Base-by-base conservation (phyloP, 2,329 filamentous ascomycete species). In the Colletotrichum ledebouriae region DNA sequence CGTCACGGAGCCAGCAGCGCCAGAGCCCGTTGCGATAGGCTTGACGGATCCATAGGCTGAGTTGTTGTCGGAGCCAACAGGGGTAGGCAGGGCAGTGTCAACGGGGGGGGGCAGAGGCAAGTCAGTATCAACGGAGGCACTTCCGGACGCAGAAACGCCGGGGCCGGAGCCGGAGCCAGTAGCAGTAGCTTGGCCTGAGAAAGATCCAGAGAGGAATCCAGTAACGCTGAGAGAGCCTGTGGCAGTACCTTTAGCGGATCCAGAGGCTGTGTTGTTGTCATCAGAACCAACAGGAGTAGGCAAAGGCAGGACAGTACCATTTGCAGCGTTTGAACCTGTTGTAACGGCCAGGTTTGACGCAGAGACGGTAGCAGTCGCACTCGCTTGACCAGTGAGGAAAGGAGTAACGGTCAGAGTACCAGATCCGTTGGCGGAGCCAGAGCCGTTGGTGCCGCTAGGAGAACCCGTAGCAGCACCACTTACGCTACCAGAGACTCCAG, bases 381-480 rank as follows among this genome's bases (percentile, higher is more conserved):
- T 58, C 13, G 41, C 39, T 47, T 41, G 70, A 29, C 67, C 66
- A 33, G 63, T 71, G 42, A 39, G 37, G 3, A 39, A 39, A 11
- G 37, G 37, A 39, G 37, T 39, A 9, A 39, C 37, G 4, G 12
- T 39, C 37, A 39, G 37, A 39, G 10, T 39, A 15, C 6, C 22
- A 33, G 49, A 6, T 22, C 41, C 22, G 3, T 41, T 58, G 20
- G 29, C 50, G 49, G 60, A 71, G 25, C 69, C 67, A 41, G 60
- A 71, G 42, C 64, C 58, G 15, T 52, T 33, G 17, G 41, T 37
- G 6, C 25, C 52, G 61, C 53, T 71, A 37, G 70, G 66, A 42
- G 64, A 55, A 17, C 20, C 49, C 46, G 53, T 71, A 34, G 69
- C 67, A 47, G 64, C 71, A 42, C 65, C 58, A n/a, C 57, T 53